Evolutionary conservation across 2,329 filamentous ascomycete genomes (phyloP).

Genomic region (Penicillium corylophilum): DNA sequence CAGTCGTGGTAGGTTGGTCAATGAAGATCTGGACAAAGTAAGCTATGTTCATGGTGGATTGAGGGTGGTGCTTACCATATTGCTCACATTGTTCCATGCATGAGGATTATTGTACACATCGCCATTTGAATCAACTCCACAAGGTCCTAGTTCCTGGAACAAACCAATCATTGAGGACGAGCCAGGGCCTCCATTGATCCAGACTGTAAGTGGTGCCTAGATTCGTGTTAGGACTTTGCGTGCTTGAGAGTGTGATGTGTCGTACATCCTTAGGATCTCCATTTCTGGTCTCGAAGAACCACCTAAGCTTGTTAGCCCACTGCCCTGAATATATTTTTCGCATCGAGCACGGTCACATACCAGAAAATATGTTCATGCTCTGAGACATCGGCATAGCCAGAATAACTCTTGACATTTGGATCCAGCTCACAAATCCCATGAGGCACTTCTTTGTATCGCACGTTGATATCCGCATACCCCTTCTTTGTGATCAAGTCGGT

Average conservation of each 20-base stretch:
- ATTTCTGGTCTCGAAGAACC: conserved; percentile 20
- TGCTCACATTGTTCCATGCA: conserved; percentile 23
- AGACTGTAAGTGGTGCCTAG: conserved; percentile 23
- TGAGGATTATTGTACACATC: conserved; percentile 23
- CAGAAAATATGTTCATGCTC: conserved; percentile 23
- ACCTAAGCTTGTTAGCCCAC: conserved; percentile 4
- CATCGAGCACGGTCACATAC: conserved; percentile 1
- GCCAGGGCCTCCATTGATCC: conserved; percentile 27
- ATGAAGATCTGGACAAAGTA: conserved; percentile 16
- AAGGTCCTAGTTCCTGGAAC: conserved; percentile 36
- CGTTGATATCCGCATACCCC: conserved; percentile 15
- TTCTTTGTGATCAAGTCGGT: conserved; percentile 17
- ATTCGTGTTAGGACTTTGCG: background rate
- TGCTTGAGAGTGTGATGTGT: background rate
- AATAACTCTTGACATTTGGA: conserved; percentile 22
- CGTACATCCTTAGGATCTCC: conserved; percentile 12
- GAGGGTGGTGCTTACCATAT: conserved; percentile 13
- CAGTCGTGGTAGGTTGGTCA: conserved; percentile 22
- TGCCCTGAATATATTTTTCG: no score
- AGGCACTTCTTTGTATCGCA: conserved; percentile 21
- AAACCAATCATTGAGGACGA: conserved; percentile 36
- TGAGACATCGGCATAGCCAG: conserved; percentile 21
- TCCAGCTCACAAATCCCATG: conserved; percentile 22
- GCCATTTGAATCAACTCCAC: conserved; percentile 21
- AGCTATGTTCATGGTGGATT: background rate